Evolutionary conservation across 2,329 filamentous ascomycete species (phyloP).

Genomic region (Pseudopithomyces maydicus): DNA sequence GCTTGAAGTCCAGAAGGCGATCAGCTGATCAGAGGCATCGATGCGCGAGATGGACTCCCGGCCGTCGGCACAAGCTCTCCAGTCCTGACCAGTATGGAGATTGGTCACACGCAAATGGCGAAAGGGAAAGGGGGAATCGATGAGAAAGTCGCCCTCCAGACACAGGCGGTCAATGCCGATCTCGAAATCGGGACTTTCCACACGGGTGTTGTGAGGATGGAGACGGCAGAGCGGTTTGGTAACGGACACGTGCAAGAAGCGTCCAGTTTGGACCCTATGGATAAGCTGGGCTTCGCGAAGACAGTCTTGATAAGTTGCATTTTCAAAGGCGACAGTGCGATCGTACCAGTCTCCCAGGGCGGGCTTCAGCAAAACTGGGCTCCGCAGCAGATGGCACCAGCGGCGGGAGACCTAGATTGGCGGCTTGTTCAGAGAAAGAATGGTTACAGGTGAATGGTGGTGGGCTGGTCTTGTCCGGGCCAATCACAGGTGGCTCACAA

Average conservation of each 20-base stretch:
- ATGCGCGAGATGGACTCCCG: conserved; percentile 26
- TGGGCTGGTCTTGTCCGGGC: no score
- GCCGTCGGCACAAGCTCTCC: conserved; percentile 18
- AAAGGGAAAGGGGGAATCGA: conserved; percentile 12
- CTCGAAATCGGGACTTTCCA: neutral
- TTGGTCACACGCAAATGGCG: conserved; percentile 27
- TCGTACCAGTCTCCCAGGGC: conserved; percentile 29
- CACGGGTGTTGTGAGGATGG: neutral
- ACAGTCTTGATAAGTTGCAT: conserved; percentile 21
- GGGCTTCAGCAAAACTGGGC: conserved; percentile 25
- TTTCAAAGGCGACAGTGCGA: conserved; percentile 15
- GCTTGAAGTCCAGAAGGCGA: conserved; percentile 22
- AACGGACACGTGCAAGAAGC: conserved; percentile 1
- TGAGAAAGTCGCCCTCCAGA: conserved; percentile 24
- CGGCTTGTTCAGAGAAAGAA: neutral
- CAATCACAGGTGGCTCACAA: neutral
- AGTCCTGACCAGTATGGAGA: conserved; percentile 23
- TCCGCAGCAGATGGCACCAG: conserved; percentile 38
- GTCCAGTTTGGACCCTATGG: conserved; percentile 31
- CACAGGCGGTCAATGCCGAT: neutral
- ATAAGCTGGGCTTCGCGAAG: conserved; percentile 25
- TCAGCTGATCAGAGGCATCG: conserved; percentile 28
- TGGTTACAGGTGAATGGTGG: neutral
- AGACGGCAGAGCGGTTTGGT: neutral
- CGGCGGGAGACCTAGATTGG: conserved; percentile 34